Evolutionary conservation across 768 basidiomycete genomes (phyloP).

Genomic region (Agrocybe pediades): DNA sequence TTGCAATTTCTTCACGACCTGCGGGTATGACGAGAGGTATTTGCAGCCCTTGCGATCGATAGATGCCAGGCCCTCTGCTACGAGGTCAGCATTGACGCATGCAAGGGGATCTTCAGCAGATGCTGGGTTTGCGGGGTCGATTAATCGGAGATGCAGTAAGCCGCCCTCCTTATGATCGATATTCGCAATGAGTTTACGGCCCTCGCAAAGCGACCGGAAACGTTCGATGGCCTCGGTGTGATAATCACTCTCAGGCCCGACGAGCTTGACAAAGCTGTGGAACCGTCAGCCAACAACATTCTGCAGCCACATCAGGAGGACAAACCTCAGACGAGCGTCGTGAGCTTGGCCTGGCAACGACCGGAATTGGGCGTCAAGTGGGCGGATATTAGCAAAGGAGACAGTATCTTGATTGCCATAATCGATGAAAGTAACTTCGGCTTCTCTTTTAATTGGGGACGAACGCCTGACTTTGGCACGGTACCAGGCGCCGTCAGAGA

Average conservation of each 20-base stretch:
- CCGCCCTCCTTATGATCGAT: conserved; percentile 83
- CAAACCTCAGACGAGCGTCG: conserved; percentile 86
- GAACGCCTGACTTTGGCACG: conserved; percentile 86
- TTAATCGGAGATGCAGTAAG: conserved; percentile 85
- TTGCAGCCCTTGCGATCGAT: conserved; percentile 78
- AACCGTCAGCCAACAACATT: not conserved
- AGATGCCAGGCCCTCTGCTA: conserved; percentile 84
- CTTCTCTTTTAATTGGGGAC: conserved; percentile 91
- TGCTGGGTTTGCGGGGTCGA: conserved; percentile 80
- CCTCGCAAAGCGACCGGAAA: conserved; percentile 85
- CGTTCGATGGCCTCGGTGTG: conserved; percentile 81
- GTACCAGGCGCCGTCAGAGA: conserved; percentile 95
- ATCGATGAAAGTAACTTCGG: conserved; percentile 93
- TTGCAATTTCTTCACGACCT: conserved; percentile 65
- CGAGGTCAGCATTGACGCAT: conserved; percentile 87
- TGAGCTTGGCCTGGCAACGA: conserved; percentile 91
- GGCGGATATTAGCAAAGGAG: conserved; percentile 80
- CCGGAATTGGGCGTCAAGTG: conserved; percentile 89
- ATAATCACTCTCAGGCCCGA: conserved; percentile 84
- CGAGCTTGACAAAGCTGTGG: conserved; percentile 82
- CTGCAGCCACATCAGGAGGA: not conserved
- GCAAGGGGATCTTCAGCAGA: conserved; percentile 68
- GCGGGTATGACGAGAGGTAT: conserved; percentile 72
- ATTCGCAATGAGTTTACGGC: conserved; percentile 97
- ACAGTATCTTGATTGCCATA: conserved; percentile 94